Conservation (phyloP, 768 basidiomycete genomes). For the Phylloporus sp. region DNA sequence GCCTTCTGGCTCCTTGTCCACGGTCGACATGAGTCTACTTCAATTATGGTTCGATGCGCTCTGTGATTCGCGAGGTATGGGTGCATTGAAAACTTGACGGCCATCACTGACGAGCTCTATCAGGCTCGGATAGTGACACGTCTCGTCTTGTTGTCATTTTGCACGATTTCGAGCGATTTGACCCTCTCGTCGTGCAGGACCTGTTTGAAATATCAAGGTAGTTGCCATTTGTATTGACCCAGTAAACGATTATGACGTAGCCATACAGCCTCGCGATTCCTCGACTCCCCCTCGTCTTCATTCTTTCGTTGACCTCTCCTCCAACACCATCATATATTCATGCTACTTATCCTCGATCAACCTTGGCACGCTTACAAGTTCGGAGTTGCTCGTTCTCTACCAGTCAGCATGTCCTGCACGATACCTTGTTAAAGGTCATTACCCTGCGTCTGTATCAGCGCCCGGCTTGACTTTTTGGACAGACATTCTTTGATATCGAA, state of each 20-base stretch:
- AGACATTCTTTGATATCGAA: conserved; percentile 61
- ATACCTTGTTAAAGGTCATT: conserved; percentile 50
- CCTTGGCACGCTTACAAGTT: conserved; percentile 53
- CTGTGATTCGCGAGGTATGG: conserved; percentile 36
- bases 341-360: conserved; percentile 52
- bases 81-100: neutral
- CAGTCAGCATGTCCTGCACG: conserved; percentile 45
- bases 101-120: neutral
- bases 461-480: neutral
- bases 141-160: conserved; percentile 53
- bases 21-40: conserved; percentile 57
- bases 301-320: conserved; percentile 58
- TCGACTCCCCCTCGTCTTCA: conserved; percentile 57
- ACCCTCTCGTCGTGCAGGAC: conserved; percentile 57
- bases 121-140: conserved; percentile 14
- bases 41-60: conserved; percentile 53
- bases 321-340: conserved; percentile 53
- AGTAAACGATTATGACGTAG: neutral
- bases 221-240: conserved; percentile 1
- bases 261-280: conserved; percentile 45
- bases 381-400: conserved; percentile 47
- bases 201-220: conserved; percentile 70
- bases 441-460: neutral
- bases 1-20: conserved; percentile 47
- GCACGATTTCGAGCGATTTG: conserved; percentile 74